Evolutionary conservation across 2,329 filamentous ascomycete genomes (phyloP).

Genomic region (Claviceps monticola): DNA sequence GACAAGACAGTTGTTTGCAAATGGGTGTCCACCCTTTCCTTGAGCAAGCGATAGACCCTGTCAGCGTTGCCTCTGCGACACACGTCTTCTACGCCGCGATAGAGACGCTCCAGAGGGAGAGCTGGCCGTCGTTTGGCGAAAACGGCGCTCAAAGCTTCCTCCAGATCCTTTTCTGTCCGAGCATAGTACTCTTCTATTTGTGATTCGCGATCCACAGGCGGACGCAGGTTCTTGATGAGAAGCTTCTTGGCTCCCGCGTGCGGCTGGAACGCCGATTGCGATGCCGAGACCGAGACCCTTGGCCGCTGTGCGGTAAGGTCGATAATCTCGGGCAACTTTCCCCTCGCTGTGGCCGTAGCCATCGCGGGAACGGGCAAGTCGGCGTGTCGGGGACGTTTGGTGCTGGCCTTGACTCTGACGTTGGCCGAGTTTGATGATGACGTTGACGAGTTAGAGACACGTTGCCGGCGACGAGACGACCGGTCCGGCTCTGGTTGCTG

Average conservation of each 20-base stretch:
- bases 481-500: constrained; percentile 15
- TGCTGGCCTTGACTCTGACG: constrained; percentile 8
- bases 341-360: constrained; percentile 23
- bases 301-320: constrained; percentile 21
- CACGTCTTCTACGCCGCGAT: constrained; percentile 80
- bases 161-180: constrained; percentile 60
- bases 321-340: constrained; percentile 25
- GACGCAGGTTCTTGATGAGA: constrained; percentile 82
- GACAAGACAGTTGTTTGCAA: constrained; percentile 48
- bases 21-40: constrained; percentile 51
- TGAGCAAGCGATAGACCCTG: constrained; percentile 52
- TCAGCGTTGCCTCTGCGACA: constrained; percentile 65
- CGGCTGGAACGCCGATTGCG: constrained; percentile 44
- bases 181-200: constrained; percentile 68
- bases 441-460: constrained; percentile 19
- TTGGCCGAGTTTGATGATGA: constrained; percentile 10
- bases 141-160: constrained; percentile 57
- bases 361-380: constrained; percentile 13
- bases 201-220: constrained; percentile 37
- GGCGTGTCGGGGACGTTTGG: constrained; percentile 20
- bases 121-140: constrained; percentile 50
- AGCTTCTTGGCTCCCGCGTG: constrained; percentile 70
- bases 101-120: constrained; percentile 78
- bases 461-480: constrained; percentile 25
- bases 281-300: background rate